Evolutionary conservation across 1,139 yeast species (phyloP), one percentile per base, ranked within the genome.

Genomic region (Suhomyces coccinellae): DNA sequence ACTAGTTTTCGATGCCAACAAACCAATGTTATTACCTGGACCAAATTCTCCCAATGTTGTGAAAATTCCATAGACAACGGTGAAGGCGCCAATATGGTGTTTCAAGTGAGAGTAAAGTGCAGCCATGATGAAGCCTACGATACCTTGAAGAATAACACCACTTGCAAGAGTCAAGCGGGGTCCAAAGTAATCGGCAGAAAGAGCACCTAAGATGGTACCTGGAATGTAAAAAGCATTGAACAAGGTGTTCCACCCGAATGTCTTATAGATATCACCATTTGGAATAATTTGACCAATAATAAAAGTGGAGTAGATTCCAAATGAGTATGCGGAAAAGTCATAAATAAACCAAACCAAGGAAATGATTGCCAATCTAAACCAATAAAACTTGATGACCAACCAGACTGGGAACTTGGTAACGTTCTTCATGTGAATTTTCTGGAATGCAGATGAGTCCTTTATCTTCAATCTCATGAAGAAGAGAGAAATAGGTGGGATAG

Each of bases 191-290:
- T 91, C 98, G n/a, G 95, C 79, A 35, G 81, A 69, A 42, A 79
- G 61, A 10, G 96, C 97, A 59, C 98, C 97, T 17, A 85, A 63
- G 61, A 89, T 79, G 2, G 96, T 78, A 53, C 98, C 98, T 11
- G 97, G 97, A 34, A 91, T 69, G 65, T 91, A 90, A 65, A 91
- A 91, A 59, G 87, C 73, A 66, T 88, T 89, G 58, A 91, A 79
- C 5, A 91, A 93, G 50, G 87, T 87, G 63, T 86, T 87, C 97
- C 97, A 91, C 42, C 97, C 97, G 69, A 89, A 88, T 20, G 86
- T 78, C 62, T 83, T 79, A 67, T 85, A 84, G 51, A 88, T 66
- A 55, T 83, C 80, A 36, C 76, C 77, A 42, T 75, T 82, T 26
- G 87, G 82, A 49, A 87, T 79, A 47, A 88, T 69, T 36, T 69